Evolutionary conservation across 1,139 yeast species (phyloP).

Genomic region (Hansenula sp.): DNA sequence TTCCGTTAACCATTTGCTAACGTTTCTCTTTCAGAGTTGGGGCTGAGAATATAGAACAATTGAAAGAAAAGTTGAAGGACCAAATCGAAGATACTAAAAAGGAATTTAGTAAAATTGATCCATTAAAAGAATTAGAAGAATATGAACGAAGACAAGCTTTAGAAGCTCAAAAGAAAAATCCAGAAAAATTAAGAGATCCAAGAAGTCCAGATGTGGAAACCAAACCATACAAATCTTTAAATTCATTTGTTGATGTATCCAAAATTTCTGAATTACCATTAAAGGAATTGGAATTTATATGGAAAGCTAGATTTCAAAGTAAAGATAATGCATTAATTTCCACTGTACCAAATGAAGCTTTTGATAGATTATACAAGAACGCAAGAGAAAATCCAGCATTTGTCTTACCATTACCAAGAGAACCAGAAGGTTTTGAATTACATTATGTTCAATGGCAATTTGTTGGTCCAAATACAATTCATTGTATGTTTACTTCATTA

Average conservation of each 20-base stretch:
- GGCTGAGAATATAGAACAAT: conserved; percentile 48
- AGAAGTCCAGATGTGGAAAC: conserved; percentile 25
- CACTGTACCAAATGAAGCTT: conserved; percentile 50
- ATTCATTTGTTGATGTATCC: conserved; percentile 64
- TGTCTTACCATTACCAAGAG: conserved; percentile 65
- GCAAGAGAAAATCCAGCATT: conserved; percentile 77
- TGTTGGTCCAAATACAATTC: conserved; percentile 79
- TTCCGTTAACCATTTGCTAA: neutral
- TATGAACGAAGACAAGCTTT: conserved; percentile 39
- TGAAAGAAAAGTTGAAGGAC: conserved; percentile 59
- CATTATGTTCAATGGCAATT: conserved; percentile 94
- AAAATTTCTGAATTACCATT: conserved; percentile 53
- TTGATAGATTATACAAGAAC: conserved; percentile 53
- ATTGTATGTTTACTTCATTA: conserved; percentile 86
- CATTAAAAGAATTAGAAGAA: conserved; percentile 61
- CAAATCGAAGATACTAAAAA: conserved; percentile 53
- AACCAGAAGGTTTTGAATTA: conserved; percentile 57
- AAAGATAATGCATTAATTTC: conserved; percentile 66
- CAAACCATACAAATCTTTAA: conserved; percentile 67
- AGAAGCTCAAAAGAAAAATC: conserved; percentile 21
- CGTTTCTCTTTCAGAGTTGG: conserved; percentile 27
- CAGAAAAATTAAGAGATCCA: conserved; percentile 32
- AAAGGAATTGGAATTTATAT: conserved; percentile 72
- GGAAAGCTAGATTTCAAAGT: conserved; percentile 82
- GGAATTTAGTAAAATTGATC: conserved; percentile 61